Evolutionary conservation across 257 asterid species (phyloP).

Genomic region (Capsicum chinense): DNA sequence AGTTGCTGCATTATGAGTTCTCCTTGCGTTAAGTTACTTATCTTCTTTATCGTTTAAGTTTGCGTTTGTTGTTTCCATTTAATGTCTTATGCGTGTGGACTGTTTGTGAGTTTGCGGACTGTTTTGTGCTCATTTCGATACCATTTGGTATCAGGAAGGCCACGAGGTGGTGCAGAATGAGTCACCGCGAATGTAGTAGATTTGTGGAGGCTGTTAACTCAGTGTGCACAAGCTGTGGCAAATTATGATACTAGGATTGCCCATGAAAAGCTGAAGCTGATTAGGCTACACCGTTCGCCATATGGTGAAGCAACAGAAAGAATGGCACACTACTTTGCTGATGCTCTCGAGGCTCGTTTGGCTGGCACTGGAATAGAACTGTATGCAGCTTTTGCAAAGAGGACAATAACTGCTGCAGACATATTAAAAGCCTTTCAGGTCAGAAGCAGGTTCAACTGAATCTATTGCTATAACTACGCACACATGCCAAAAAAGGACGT

Average conservation of each 20-base stretch:
- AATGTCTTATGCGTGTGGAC: no score
- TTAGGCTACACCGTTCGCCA: slow-evolving; percentile 47
- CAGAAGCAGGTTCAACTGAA: neutral
- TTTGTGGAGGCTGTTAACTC: slow-evolving; percentile 36
- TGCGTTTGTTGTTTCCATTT: no score
- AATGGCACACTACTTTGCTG: slow-evolving; percentile 42
- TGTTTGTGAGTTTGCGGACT: no score
- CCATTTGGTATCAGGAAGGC: slow-evolving; percentile 26
- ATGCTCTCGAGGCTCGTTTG: slow-evolving; percentile 48
- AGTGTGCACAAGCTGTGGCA: slow-evolving; percentile 44
- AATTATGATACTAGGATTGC: slow-evolving; percentile 30
- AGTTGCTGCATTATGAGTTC: no score
- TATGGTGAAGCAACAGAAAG: slow-evolving; percentile 46
- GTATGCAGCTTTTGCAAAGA: slow-evolving; percentile 17
- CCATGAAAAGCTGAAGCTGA: slow-evolving; percentile 31
- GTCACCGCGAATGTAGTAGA: slow-evolving; percentile 31
- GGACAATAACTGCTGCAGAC: slow-evolving; percentile 35
- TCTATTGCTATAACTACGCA: neutral
- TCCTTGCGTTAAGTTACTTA: no score
- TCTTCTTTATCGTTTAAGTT: no score
- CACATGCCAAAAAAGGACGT: neutral
- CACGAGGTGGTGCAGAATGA: slow-evolving; percentile 25
- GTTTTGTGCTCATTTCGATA: no score
- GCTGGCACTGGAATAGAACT: slow-evolving; percentile 41
- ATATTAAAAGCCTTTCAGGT: slow-evolving; percentile 37